These are phyloP conservation scores for Lipomyces lipofer DNA, from an alignment of 805 yeast species.

Conservation along the genomic window DNA sequence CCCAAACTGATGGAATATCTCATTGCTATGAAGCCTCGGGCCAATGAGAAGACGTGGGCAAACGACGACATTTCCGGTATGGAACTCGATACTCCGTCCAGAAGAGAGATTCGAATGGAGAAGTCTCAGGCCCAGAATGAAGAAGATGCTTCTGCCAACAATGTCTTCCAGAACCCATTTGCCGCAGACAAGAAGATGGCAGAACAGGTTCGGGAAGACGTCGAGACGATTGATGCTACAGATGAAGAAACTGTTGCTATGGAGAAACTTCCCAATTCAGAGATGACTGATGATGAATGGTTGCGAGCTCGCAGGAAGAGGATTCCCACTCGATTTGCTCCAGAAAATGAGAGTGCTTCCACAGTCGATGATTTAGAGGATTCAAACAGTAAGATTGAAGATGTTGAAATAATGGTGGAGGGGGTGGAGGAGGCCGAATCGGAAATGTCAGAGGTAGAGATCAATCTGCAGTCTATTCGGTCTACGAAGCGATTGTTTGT, in stretches of 20 bases:
- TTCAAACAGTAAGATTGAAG: slow-evolving; percentile 10
- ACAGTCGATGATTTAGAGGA: background rate
- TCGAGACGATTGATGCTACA: slow-evolving; percentile 35
- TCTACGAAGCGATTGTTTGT: slow-evolving; percentile 81
- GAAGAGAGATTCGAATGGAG: slow-evolving; percentile 39
- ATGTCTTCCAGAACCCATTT: background rate
- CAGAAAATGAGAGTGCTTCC: background rate
- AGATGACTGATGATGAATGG: slow-evolving; percentile 33
- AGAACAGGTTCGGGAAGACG: background rate
- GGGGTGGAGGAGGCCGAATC: slow-evolving; percentile 12
- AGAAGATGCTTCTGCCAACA: slow-evolving; percentile 45
- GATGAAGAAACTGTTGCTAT: slow-evolving; percentile 13
- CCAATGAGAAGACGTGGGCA: slow-evolving; percentile 72
- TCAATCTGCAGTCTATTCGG: slow-evolving; percentile 42
- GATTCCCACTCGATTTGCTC: slow-evolving; percentile 12
- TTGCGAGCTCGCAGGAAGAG: slow-evolving; percentile 29
- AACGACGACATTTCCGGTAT: slow-evolving; percentile 47
- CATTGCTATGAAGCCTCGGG: slow-evolving; percentile 76
- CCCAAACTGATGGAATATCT: slow-evolving; percentile 76
- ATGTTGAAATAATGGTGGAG: slow-evolving; percentile 5
- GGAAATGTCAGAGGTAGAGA: slow-evolving; percentile 19
- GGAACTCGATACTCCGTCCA: slow-evolving; percentile 31
- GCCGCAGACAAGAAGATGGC: background rate
- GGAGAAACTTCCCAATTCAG: slow-evolving; percentile 38
- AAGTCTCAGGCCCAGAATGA: too few species aligned